These are phyloP conservation scores for Zizania latifolia DNA, from an alignment of 176 grass and related monocot species.

Conservation along the genomic window DNA sequence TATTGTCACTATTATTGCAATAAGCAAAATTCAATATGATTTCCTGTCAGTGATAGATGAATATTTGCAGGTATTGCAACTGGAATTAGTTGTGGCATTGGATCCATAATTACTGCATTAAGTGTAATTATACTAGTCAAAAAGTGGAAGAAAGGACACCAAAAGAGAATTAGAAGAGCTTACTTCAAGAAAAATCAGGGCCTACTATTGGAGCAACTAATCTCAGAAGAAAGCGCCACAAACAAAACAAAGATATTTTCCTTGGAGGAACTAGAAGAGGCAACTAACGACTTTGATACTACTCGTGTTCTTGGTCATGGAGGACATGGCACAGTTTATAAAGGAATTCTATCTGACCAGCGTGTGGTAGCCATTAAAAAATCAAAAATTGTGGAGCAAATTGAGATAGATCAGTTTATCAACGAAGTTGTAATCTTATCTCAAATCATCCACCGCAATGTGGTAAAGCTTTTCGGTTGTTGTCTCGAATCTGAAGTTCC, in stretches of 20 bases:
- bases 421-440: too few species aligned
- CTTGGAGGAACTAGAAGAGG: conserved; percentile 25
- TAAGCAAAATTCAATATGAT: not conserved
- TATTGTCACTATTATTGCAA: too few species aligned
- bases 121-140: not conserved
- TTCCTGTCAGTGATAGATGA: not conserved
- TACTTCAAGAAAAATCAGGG: too few species aligned
- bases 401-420: too few species aligned
- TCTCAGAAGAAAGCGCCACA: not conserved
- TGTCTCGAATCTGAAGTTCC: conserved; percentile 27
- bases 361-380: too few species aligned
- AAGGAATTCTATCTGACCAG: too few species aligned
- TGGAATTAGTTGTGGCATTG: conserved; percentile 12
- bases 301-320: too few species aligned
- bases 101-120: not conserved
- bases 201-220: too few species aligned
- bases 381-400: too few species aligned
- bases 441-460: too few species aligned
- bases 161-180: not conserved
- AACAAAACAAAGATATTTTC: conserved; percentile 28
- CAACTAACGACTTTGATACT: conserved; percentile 31
- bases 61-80: not conserved
- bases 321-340: too few species aligned
- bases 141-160: not conserved
- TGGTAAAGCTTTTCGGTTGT: too few species aligned